These are phyloP conservation scores for Posidonia australis DNA, from an alignment of 106 monocot species.

Conservation along the genomic window DNA sequence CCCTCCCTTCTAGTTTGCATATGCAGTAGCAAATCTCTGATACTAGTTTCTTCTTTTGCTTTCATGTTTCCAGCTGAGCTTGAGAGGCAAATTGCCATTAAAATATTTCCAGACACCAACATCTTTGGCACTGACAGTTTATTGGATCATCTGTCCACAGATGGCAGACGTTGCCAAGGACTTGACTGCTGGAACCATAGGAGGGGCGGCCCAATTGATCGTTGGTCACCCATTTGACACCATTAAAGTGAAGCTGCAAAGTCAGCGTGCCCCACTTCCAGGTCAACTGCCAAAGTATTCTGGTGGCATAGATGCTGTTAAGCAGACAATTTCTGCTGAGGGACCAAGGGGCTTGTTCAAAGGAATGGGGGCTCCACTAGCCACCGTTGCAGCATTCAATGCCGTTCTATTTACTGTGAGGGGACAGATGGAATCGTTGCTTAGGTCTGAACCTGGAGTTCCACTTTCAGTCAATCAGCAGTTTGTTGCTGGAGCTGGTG, in stretches of 20 bases:
- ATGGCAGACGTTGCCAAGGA: conserved; percentile 85
- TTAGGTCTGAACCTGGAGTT: conserved; percentile 61
- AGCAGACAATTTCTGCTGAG: conserved; percentile 74
- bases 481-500: conserved; percentile 73
- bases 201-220: conserved; percentile 79
- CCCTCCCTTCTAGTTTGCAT: no score
- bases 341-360: conserved; percentile 82
- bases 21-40: no score
- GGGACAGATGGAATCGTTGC: conserved; percentile 78
- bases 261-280: conserved; percentile 70
- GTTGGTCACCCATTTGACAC: conserved; percentile 97
- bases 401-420: conserved; percentile 87
- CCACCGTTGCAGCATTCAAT: conserved; percentile 94
- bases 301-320: conserved; percentile 91
- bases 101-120: not conserved
- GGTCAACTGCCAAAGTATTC: conserved; percentile 76
- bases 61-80: no score
- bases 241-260: conserved; percentile 93
- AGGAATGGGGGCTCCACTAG: conserved; percentile 95
- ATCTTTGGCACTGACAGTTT: not conserved
- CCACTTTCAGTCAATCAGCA: conserved; percentile 72
- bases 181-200: conserved; percentile 83
- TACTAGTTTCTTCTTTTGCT: no score
- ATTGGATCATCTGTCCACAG: conserved; percentile 15
- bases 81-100: not conserved